phyloP scores from a whole-genome alignment of 768 basidiomycete genomes.

The Hirschioporus abietinus region DNA sequence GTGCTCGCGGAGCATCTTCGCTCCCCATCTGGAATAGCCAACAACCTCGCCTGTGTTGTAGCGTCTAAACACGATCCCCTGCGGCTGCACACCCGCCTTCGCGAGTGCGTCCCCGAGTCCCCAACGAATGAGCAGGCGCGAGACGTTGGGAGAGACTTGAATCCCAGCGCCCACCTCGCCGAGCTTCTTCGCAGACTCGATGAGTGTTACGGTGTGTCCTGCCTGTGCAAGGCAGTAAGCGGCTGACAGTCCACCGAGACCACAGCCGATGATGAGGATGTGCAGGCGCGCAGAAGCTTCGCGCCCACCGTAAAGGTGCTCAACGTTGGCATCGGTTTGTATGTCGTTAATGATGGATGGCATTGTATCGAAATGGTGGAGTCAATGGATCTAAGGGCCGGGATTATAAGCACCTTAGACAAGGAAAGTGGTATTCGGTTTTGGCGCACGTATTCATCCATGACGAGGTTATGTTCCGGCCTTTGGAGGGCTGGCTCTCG shows the following conservation, averaged over 20 bases:
- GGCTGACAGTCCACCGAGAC: constrained; percentile 37
- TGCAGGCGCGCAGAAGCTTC: constrained; percentile 28
- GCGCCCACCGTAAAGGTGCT: constrained; percentile 24
- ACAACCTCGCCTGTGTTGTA: constrained; percentile 32
- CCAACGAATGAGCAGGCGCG: constrained; percentile 32
- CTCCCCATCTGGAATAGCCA: constrained; percentile 31
- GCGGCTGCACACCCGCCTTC: constrained; percentile 27
- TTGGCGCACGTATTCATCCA: not conserved
- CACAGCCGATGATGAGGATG: constrained; percentile 37
- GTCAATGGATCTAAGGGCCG: not conserved
- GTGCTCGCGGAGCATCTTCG: constrained; percentile 23
- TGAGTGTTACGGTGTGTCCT: constrained; percentile 33
- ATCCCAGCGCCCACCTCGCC: constrained; percentile 39
- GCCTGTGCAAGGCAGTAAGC: constrained; percentile 33
- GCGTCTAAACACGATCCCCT: constrained; percentile 31
- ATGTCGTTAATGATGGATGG: not conserved
- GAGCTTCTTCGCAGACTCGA: constrained; percentile 32
- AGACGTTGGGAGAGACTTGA: constrained; percentile 37
- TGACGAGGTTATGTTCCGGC: not conserved
- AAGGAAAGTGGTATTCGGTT: not conserved
- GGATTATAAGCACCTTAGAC: not conserved
- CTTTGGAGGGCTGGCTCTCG: not conserved
- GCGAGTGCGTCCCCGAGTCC: constrained; percentile 28
- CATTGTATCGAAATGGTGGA: not conserved
- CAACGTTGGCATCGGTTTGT: not conserved